Evolutionary conservation across 2,329 filamentous ascomycete genomes (phyloP).

Genomic region (Apiospora phragmitis): DNA sequence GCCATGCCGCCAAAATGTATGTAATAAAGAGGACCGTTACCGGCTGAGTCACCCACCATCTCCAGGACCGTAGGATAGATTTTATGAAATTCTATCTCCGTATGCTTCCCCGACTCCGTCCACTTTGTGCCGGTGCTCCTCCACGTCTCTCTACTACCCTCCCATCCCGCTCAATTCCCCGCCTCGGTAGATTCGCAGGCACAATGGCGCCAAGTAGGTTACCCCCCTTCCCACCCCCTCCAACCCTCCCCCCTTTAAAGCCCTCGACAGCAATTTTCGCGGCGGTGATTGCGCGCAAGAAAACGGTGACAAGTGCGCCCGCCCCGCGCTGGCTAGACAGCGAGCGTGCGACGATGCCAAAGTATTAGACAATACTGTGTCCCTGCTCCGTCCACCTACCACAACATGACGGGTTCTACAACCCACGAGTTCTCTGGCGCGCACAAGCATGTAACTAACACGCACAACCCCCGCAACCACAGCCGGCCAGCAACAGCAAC

Average conservation of each 20-base stretch:
- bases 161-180: background rate
- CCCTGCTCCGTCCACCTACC: background rate
- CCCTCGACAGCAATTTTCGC: background rate
- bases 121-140: background rate
- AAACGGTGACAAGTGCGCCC: background rate
- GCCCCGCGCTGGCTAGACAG: background rate
- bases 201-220: slow-evolving; percentile 34
- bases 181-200: slow-evolving; percentile 19
- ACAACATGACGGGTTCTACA: background rate
- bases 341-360: background rate
- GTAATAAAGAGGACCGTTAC: background rate
- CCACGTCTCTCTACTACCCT: background rate
- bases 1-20: background rate
- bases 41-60: slow-evolving; percentile 3
- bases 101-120: slow-evolving; percentile 7
- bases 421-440: no score
- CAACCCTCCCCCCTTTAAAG: background rate
- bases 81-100: background rate
- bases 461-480: background rate
- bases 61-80: background rate
- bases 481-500: slow-evolving; percentile 14
- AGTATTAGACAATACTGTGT: background rate
- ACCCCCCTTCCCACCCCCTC: background rate
- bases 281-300: background rate
- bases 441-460: background rate